Percentiles rank a stretch among this genome's conserved stretches.
Conservation (phyloP, 2,329 filamentous ascomycete genomes). For the Thyridium curvatum region DNA sequence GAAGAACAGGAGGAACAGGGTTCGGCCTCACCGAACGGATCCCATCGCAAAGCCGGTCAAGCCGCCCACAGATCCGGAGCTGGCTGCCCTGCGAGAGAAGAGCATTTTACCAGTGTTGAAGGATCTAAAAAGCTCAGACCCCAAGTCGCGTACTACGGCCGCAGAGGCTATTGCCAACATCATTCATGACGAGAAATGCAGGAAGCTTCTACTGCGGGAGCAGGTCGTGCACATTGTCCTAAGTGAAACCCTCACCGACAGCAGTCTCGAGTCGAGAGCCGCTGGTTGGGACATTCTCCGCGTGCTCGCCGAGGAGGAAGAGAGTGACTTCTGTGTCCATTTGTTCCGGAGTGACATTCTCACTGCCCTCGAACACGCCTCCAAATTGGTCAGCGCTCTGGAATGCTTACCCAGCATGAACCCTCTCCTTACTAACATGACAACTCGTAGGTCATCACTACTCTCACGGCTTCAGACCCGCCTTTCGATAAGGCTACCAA, state of each 20-base stretch:
- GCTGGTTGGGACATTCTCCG: constrained; percentile 63
- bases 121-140: constrained; percentile 52
- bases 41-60: constrained; percentile 53
- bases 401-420: constrained; percentile 39
- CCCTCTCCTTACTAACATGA: constrained; percentile 46
- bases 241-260: constrained; percentile 58
- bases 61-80: constrained; percentile 55
- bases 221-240: constrained; percentile 59
- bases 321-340: constrained; percentile 60
- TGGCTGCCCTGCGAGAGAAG: constrained; percentile 55
- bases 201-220: constrained; percentile 60
- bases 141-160: constrained; percentile 52
- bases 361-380: constrained; percentile 52
- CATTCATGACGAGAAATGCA: constrained; percentile 53
- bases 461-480: constrained; percentile 30
- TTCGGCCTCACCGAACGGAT: constrained; percentile 42
- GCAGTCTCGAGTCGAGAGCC: constrained; percentile 54
- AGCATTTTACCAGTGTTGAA: constrained; percentile 58
- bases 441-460: constrained; percentile 36
- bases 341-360: constrained; percentile 56
- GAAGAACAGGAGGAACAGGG: constrained; percentile 51
- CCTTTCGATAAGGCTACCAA: constrained; percentile 42
- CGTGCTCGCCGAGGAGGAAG: constrained; percentile 56
- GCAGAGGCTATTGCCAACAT: constrained; percentile 55
- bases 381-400: constrained; percentile 43